Base-by-base conservation (phyloP, 441 rosid species). In the Breynia disticha region DNA sequence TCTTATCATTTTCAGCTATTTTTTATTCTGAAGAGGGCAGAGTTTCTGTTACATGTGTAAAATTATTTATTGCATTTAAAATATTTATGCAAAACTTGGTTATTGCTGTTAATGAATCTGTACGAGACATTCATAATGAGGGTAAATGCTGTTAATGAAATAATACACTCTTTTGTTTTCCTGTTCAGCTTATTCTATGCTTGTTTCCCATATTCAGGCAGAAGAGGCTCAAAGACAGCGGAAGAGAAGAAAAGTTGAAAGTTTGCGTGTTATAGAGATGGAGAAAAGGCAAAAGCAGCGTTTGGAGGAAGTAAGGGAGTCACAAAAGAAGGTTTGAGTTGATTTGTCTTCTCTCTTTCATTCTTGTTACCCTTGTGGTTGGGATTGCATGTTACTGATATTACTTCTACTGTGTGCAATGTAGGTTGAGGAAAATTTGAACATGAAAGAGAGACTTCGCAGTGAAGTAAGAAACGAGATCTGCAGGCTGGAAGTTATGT, bases 271-370 rank as follows among this genome's bases (percentile, higher is more conserved):
- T 51, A 57, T 79, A 61, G 89, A 90, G 64, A 76, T 81, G 82
- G 82, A 87, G 73, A 84, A 78, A 77, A 77, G 94, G 69, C 89
- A 84, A 71, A 81, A 86, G 60, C 84, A 78, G 76, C 84, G 95
- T 9, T 59, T 86, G 63, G 89, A 86, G 62, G 95, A 90, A 76
- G 73, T 86, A 74, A 81, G 95, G 64, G 87, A 78, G 67, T 69
- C 89, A 48, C 84, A 86, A 67, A 87, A 79, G 85, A 84, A 82
- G 94, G 97, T 90, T 54, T 52, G 19, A 21, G 11, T 50, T 48
- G 10, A 32, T 37, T n/a, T 44, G 42, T 35, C 46, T 9, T 3
- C 15, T 39, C 43, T 9, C 15, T 39, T 39, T 8, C 43, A 14
- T 39, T 39, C 43, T 14, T 10, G 43, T 3, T 9, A 37, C 11